phyloP scores from a whole-genome alignment of 2,329 filamentous ascomycete species.

The Arachnomyces sp. region DNA sequence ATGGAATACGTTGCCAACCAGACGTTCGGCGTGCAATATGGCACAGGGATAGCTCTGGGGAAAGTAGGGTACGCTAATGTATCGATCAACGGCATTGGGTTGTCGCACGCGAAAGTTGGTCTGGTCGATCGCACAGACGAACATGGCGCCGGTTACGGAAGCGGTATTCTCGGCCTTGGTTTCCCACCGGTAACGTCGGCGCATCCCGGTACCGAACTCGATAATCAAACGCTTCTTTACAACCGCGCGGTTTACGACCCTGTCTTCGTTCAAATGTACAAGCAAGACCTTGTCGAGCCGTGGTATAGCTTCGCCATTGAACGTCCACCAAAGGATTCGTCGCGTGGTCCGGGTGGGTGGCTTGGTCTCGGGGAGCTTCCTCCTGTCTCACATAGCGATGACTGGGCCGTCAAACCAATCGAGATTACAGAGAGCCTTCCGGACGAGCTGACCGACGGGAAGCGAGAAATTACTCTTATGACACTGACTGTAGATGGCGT shows the following conservation, averaged over 20 bases:
- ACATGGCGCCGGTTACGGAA: conserved; percentile 38
- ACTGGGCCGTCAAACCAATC: conserved; percentile 30
- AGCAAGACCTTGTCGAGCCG: conserved; percentile 34
- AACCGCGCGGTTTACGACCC: conserved; percentile 38
- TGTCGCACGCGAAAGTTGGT: conserved; percentile 38
- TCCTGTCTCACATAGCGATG: conserved; percentile 28
- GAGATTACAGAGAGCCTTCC: conserved; percentile 21
- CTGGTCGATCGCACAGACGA: conserved; percentile 37
- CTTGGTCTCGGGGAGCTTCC: conserved; percentile 45
- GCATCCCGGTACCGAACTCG: conserved; percentile 14
- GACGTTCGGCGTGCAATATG: conserved; percentile 19
- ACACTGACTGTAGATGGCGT: conserved; percentile 27
- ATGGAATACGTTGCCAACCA: conserved; percentile 13
- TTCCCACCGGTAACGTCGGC: conserved; percentile 43
- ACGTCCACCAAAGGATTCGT: conserved; percentile 19
- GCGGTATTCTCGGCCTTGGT: conserved; percentile 44
- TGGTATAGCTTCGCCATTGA: conserved; percentile 44
- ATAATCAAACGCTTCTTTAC: conserved; percentile 16
- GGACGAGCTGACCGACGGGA: conserved; percentile 16
- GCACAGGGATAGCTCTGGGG: conserved; percentile 17
- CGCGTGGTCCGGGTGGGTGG: conserved; percentile 31
- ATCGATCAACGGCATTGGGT: conserved; percentile 36
- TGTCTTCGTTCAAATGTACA: conserved; percentile 44
- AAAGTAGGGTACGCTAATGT: conserved; percentile 18
- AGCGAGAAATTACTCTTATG: conserved; percentile 30